Evolutionary conservation across 768 basidiomycete species (phyloP).

Genomic region (Mycena epipterygia): DNA sequence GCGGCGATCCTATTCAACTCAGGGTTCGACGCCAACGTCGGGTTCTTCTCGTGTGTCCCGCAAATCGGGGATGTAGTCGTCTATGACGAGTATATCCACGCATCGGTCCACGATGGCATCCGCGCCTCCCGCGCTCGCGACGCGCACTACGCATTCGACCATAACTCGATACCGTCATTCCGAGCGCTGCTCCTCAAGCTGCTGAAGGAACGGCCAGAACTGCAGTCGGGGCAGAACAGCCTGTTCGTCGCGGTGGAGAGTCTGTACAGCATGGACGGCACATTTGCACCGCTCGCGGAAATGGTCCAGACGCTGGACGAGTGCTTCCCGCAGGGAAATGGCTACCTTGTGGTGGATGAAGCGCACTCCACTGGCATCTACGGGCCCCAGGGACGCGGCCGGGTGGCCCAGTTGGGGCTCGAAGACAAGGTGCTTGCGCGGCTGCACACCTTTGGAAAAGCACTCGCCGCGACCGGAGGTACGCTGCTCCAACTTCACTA

Average conservation of each 20-base stretch:
- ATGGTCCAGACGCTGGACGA: slow-evolving; percentile 76
- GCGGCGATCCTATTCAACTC: slow-evolving; percentile 91
- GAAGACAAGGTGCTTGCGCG: slow-evolving; percentile 81
- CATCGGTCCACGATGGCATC: slow-evolving; percentile 92
- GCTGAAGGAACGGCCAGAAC: slow-evolving; percentile 48
- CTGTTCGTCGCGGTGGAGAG: slow-evolving; percentile 91
- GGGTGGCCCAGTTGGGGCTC: slow-evolving; percentile 78
- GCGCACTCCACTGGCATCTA: slow-evolving; percentile 95
- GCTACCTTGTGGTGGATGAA: slow-evolving; percentile 88
- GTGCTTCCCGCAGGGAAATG: slow-evolving; percentile 72
- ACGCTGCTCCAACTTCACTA: slow-evolving; percentile 45
- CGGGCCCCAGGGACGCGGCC: slow-evolving; percentile 81
- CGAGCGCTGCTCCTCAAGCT: slow-evolving; percentile 59
- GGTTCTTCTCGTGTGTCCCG: slow-evolving; percentile 86
- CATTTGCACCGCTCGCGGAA: slow-evolving; percentile 79
- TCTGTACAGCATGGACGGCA: slow-evolving; percentile 97
- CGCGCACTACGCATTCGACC: slow-evolving; percentile 67
- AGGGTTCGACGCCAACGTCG: slow-evolving; percentile 93
- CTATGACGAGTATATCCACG: slow-evolving; percentile 91
- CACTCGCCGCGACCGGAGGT: slow-evolving; percentile 89
- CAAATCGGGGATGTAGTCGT: slow-evolving; percentile 83
- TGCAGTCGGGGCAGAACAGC: slow-evolving; percentile 57
- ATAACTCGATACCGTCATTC: slow-evolving; percentile 76
- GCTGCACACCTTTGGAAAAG: slow-evolving; percentile 95
- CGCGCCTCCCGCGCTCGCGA: slow-evolving; percentile 68